Conservation (phyloP, 371 early-diverging fungal species). For the Mucor saturninus region DNA sequence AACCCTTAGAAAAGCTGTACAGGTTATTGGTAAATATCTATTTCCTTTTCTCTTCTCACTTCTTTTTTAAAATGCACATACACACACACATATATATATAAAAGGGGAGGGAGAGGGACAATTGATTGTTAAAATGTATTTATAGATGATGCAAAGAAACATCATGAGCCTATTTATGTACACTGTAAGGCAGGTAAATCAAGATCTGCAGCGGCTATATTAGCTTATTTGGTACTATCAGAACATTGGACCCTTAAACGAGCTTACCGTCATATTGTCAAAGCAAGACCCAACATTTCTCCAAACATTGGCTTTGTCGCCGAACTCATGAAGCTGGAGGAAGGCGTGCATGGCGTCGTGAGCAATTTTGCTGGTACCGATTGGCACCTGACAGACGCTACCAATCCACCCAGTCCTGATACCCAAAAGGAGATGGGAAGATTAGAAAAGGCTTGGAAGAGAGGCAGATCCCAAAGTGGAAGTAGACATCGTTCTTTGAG, state of each 20-base stretch:
- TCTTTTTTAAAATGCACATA: not conserved
- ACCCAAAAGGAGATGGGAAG: constrained; percentile 37
- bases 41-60: too few relatives aligned
- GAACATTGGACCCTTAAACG: constrained; percentile 72
- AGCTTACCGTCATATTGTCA: constrained; percentile 75
- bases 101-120: not conserved
- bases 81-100: not conserved
- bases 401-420: constrained; percentile 44
- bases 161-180: constrained; percentile 72
- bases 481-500: not conserved
- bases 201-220: constrained; percentile 77
- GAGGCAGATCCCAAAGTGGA: constrained; percentile 7
- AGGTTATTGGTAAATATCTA: constrained; percentile 56
- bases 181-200: constrained; percentile 90
- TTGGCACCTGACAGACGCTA: constrained; percentile 34
- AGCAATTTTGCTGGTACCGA: constrained; percentile 49
- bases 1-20: constrained; percentile 55
- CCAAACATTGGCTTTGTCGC: constrained; percentile 91
- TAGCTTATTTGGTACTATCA: constrained; percentile 73
- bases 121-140: not conserved
- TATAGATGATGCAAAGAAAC: constrained; percentile 44
- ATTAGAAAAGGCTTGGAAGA: constrained; percentile 41
- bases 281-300: constrained; percentile 69
- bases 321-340: constrained; percentile 74
- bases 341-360: constrained; percentile 57